Evolutionary conservation across 2,329 filamentous ascomycete species (phyloP), one percentile per base, ranked within the genome.

Genomic region (Aspergillus sojae): DNA sequence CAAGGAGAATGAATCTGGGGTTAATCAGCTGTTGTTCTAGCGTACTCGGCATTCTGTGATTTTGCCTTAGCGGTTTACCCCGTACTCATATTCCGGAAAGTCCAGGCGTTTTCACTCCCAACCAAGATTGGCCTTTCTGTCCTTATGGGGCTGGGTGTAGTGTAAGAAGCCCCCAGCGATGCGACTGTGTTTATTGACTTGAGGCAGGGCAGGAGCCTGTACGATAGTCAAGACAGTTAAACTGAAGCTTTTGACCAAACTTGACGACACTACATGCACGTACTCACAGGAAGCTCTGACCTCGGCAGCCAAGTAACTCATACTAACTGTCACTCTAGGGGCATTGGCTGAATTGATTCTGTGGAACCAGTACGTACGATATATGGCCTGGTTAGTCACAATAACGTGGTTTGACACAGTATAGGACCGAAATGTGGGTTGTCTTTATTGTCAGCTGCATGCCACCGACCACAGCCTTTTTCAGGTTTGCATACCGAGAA

Each of bases 141-240:
- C 2, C 61, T 75, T 34, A 74, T 74, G 71, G 71, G 70, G 14
- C 53, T 72, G 23, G 73, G 72, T 19, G 45, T 70, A 16, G 54
- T 66, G 68, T 69, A 62, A 46, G 62, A 28, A 46, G 2, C 28
- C 7, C 32, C 16, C 32, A 36, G 23, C 21, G 23, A 36, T 5
- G 34, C 34, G 16, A 3, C 21, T 5, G 23, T 14, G 21, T 26
- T 11, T 46, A 32, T 52, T 61, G 48, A 62, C 23, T 12, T 5
- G 30, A 12, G 36, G 10, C 21, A 68, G 67, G 6, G 70, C 70
- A 4, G 66, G 66, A 4, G 67, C 61, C 23, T 72, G 67, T 30
- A 62, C 69, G 2, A 64, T 67, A 16, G 58, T 65, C 5, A 71
- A 70, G 45, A 71, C 65, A 1, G 60, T 61, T 14, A 57, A 65